Evolutionary conservation across 176 grass and related monocot species (phyloP).

Genomic region (Rhipidocladum racemiflorum): DNA sequence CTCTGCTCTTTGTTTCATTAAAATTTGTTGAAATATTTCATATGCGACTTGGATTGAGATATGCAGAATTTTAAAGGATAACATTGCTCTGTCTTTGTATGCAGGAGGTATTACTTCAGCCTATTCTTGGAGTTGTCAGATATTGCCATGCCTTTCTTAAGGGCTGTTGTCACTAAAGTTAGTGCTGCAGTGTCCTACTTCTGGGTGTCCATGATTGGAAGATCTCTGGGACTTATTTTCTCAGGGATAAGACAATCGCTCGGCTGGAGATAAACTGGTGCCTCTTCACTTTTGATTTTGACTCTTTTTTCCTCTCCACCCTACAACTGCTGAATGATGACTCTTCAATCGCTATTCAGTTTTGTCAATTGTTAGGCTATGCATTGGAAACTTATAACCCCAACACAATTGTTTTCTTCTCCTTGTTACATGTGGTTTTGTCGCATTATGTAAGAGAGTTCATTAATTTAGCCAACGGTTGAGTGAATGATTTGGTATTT

Average conservation of each 20-base stretch:
- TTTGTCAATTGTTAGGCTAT: not conserved
- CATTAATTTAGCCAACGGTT: not conserved
- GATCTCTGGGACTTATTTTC: slow-evolving; percentile 90
- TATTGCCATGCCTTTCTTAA: slow-evolving; percentile 70
- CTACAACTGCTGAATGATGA: not conserved
- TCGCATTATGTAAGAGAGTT: not conserved
- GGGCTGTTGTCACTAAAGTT: slow-evolving; percentile 51
- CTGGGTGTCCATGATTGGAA: slow-evolving; percentile 91
- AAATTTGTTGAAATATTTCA: not conserved
- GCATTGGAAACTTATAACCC: not conserved
- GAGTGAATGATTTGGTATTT: not conserved
- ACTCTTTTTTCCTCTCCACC: not conserved
- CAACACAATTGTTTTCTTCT: not conserved
- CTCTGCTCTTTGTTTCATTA: not conserved
- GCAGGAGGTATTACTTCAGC: slow-evolving; percentile 96
- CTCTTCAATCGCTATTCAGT: not conserved
- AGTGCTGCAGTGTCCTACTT: slow-evolving; percentile 78
- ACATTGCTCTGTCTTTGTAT: slow-evolving; percentile 10
- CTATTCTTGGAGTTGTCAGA: slow-evolving; percentile 83
- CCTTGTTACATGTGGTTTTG: not conserved
- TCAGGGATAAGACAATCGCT: slow-evolving; percentile 78
- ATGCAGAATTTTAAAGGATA: not conserved
- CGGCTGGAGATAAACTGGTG: slow-evolving; percentile 65
- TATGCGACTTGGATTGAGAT: not conserved
- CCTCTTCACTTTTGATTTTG: slow-evolving; percentile 23